Evolutionary conservation across 257 asterid species (phyloP).

Genomic region (Plantago major): DNA sequence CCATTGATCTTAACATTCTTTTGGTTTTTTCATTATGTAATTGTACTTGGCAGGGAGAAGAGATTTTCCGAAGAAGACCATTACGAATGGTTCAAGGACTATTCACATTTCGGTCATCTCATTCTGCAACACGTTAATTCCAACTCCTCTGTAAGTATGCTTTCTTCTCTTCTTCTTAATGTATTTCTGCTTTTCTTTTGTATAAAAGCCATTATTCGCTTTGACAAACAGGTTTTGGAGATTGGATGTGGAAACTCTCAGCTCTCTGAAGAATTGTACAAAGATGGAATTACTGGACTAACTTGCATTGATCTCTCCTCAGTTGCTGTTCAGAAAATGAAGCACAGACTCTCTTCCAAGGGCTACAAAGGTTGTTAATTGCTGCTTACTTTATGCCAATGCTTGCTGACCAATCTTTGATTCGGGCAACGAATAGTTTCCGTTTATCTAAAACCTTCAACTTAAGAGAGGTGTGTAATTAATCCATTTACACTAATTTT

Average conservation of each 20-base stretch:
- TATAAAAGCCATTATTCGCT: neutral
- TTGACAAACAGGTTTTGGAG: slow-evolving; percentile 63
- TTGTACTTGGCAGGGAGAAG: slow-evolving; percentile 49
- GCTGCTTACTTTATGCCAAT: neutral
- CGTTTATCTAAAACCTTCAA: too few species aligned
- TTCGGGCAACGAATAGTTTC: too few species aligned
- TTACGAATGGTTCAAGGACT: slow-evolving; percentile 96
- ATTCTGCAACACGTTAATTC: slow-evolving; percentile 57
- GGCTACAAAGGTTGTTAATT: slow-evolving; percentile 60
- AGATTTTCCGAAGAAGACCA: slow-evolving; percentile 89
- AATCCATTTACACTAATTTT: too few species aligned
- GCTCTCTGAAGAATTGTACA: slow-evolving; percentile 65
- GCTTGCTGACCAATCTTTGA: too few species aligned
- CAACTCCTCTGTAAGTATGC: slow-evolving; percentile 47
- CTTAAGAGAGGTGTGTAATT: too few species aligned
- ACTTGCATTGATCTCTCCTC: slow-evolving; percentile 94
- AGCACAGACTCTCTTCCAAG: slow-evolving; percentile 59
- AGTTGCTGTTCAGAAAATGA: slow-evolving; percentile 83
- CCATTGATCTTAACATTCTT: neutral
- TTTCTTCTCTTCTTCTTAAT: neutral
- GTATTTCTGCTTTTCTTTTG: too few species aligned
- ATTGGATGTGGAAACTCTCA: slow-evolving; percentile 97
- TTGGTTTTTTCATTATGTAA: neutral
- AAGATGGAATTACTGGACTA: slow-evolving; percentile 70
- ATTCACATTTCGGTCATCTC: slow-evolving; percentile 73